Percentiles rank a stretch among this genome's conserved stretches.
These are phyloP conservation scores for Lentinula edodes DNA, from an alignment of 768 basidiomycete genomes.

Conservation along the genomic window DNA sequence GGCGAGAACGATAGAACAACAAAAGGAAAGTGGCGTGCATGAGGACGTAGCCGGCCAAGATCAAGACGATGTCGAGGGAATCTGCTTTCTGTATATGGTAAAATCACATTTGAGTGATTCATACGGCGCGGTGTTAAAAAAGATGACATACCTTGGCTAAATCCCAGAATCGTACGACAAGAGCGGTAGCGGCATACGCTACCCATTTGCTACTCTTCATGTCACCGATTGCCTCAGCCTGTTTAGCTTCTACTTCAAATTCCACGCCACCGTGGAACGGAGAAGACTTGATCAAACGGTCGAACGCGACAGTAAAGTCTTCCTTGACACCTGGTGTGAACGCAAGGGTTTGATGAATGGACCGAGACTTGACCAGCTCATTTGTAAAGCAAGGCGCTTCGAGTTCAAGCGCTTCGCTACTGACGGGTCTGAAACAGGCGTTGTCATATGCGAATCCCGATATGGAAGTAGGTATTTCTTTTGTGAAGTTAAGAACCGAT, in stretches of 20 bases:
- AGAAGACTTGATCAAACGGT: conserved; percentile 21
- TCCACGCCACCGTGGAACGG: conserved; percentile 36
- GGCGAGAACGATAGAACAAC: conserved; percentile 82
- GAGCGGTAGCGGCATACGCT: conserved; percentile 73
- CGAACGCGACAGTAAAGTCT: conserved; percentile 40
- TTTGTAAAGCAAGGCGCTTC: conserved; percentile 35
- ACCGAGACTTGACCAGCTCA: conserved; percentile 26
- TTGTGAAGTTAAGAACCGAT: conserved; percentile 42
- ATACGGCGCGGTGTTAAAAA: not conserved
- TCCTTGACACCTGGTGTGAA: conserved; percentile 46
- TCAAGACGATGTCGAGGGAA: conserved; percentile 91
- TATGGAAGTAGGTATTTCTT: conserved; percentile 38
- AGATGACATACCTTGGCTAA: conserved; percentile 56
- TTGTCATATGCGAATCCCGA: conserved; percentile 43
- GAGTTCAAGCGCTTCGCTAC: conserved; percentile 10
- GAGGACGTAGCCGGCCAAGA: conserved; percentile 87
- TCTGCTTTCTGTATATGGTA: conserved; percentile 68
- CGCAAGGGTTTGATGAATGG: conserved; percentile 42
- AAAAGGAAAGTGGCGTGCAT: conserved; percentile 97
- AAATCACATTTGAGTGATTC: not conserved
- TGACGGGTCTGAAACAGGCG: conserved; percentile 40
- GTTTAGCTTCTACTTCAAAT: conserved; percentile 41
- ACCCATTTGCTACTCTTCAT: conserved; percentile 87
- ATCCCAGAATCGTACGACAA: conserved; percentile 80
- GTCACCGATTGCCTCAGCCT: conserved; percentile 50